Base-by-base conservation (phyloP, 768 basidiomycete species). In the Mycena belliarum region DNA sequence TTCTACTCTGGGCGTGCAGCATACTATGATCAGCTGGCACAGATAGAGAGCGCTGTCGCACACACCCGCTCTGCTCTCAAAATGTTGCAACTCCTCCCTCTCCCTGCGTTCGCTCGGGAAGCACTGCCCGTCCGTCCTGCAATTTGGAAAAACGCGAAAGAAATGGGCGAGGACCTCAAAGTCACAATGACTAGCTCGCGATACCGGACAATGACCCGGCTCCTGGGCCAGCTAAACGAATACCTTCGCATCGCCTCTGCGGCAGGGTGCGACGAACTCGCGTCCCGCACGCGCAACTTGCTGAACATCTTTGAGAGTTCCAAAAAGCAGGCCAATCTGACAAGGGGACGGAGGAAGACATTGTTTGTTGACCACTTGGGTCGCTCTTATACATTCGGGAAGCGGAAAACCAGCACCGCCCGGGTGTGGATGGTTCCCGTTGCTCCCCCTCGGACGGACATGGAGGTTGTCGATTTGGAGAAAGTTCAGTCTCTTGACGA, bases 381-480 rank as follows among this genome's bases (percentile, higher is more conserved):
- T n/a, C 79, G 95, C 56, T 86, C 88, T n/a, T 92, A 93, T 68
- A 91, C 91, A 0, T 68, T 89, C 47, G 95, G 95, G 37, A 83
- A 85, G 72, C 82, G 95, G 63, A 98, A 98, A 75, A 93, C 93
- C 58, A 92, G 91, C 65, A 77, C 88, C 1, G 94, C 95, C 33
- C 83, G 93, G 37, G 94, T 95, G 10, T 98, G 95, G 95, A 89
- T 96, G 77, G 89, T 97, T 59, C 83, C 87, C 32, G 82, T 82
- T 24, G 28, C 57, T 5, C 15, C 5, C 3, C 41, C 49, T 28
- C 11, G 9, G 4, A 32, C 52, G 32, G 55, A 60, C 21, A 2
- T 50, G 20, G 52, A 65, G 26, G 52, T 66, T 2, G 55, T 62
- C 15, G 64, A 73, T 53, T 56, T 72, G 14, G 70, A 75, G 23